Percentiles rank a stretch among this genome's conserved stretches.
phyloP scores from a whole-genome alignment of 2,329 filamentous ascomycete genomes.

The Colletotrichum sublineola region DNA sequence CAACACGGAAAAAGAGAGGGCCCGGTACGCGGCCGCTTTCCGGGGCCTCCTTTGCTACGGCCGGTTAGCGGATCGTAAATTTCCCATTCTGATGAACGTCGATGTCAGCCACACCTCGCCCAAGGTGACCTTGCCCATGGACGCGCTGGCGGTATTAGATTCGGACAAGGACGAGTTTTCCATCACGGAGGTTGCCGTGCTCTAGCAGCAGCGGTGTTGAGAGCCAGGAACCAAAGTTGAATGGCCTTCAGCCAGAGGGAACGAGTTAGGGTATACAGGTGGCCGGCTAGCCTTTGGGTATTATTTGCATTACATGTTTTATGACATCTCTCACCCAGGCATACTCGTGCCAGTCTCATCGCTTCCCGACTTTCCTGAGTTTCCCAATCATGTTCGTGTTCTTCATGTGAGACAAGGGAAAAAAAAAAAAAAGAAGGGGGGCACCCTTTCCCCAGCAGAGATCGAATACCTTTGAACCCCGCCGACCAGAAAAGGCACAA shows the following conservation, averaged over 20 bases:
- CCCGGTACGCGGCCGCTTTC: constrained; percentile 50
- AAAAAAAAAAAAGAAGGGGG: not conserved
- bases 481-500: constrained; percentile 29
- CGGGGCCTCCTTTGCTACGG: constrained; percentile 53
- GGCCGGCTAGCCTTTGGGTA: constrained; percentile 18
- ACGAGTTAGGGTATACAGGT: not conserved
- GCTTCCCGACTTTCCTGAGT: constrained; percentile 2
- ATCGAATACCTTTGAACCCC: constrained; percentile 24
- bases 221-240: not conserved
- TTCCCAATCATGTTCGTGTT: constrained; percentile 28
- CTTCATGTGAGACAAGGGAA: constrained; percentile 1
- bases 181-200: constrained; percentile 46
- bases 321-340: constrained; percentile 3
- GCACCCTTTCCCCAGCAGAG: not conserved
- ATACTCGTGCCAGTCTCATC: constrained; percentile 9
- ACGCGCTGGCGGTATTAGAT: constrained; percentile 54
- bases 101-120: constrained; percentile 60
- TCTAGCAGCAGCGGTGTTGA: not conserved
- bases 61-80: constrained; percentile 47
- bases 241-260: not conserved
- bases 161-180: constrained; percentile 54
- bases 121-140: constrained; percentile 57
- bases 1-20: constrained; percentile 48
- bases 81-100: constrained; percentile 58
- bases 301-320: constrained; percentile 38